Conservation (phyloP, 1,139 yeast species). For the Hansenula lynferdii region DNA sequence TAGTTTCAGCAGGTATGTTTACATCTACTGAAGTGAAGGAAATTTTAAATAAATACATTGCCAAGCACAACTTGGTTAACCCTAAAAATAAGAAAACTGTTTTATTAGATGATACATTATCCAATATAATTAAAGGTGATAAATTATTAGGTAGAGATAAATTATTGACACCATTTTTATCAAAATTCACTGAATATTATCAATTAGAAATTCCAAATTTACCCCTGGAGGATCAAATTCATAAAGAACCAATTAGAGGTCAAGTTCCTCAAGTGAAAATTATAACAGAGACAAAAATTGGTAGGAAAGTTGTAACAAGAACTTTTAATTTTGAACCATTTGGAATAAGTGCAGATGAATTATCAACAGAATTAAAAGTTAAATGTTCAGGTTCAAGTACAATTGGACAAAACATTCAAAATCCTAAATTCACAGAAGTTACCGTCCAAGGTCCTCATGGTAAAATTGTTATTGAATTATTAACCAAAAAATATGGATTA, state of each 20-base stretch:
- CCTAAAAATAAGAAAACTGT: conserved; percentile 43
- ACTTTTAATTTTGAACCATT: conserved; percentile 67
- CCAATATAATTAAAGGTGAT: conserved; percentile 27
- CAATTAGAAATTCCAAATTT: conserved; percentile 47
- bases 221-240: conserved; percentile 26
- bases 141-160: conserved; percentile 44
- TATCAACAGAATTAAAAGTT: conserved; percentile 67
- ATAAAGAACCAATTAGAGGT: conserved; percentile 49
- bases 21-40: conserved; percentile 49
- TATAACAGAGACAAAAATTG: conserved; percentile 72
- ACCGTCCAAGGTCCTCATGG: conserved; percentile 92
- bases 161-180: conserved; percentile 43
- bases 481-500: conserved; percentile 61
- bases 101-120: conserved; percentile 44
- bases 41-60: conserved; percentile 52
- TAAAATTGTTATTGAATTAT: conserved; percentile 48
- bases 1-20: conserved; percentile 38
- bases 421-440: conserved; percentile 60
- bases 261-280: conserved; percentile 62
- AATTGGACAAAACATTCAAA: conserved; percentile 48
- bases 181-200: conserved; percentile 54
- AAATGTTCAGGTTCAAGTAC: conserved; percentile 91
- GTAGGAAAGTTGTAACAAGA: conserved; percentile 75
- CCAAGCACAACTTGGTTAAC: conserved; percentile 45
- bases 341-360: conserved; percentile 54